These are phyloP conservation scores for Sphaerostilbella broomeana DNA, from an alignment of 2,329 filamentous ascomycete species.

Conservation along the genomic window DNA sequence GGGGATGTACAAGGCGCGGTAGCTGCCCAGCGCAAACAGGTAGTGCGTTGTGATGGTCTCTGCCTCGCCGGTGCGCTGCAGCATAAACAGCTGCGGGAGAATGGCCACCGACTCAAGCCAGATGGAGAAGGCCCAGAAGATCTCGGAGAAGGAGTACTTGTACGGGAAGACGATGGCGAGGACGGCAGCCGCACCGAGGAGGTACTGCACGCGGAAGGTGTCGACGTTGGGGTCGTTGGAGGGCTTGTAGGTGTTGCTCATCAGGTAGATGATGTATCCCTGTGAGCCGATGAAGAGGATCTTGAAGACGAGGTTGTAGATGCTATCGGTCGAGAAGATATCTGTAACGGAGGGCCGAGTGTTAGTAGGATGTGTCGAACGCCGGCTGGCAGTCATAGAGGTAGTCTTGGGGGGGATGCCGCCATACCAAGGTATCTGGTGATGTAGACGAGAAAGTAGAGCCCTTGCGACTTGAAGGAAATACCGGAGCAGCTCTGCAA, in stretches of 20 bases:
- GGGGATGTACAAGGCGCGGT: constrained; percentile 92
- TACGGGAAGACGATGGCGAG: constrained; percentile 80
- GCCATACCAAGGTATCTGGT: constrained; percentile 80
- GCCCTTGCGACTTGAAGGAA: constrained; percentile 96
- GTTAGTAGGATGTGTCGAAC: no score
- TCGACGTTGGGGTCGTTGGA: constrained; percentile 96
- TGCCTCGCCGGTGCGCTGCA: constrained; percentile 93
- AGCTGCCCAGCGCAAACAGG: constrained; percentile 84
- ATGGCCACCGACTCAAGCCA: constrained; percentile 98
- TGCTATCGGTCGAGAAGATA: constrained; percentile 73
- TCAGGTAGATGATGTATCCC: constrained; percentile 93
- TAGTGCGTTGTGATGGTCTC: constrained; percentile 99
- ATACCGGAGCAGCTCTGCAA: constrained; percentile 96
- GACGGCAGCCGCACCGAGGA: constrained; percentile 72
- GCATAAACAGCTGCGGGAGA: constrained; percentile 94
- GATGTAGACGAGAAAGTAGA: constrained; percentile 90
- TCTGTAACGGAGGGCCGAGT: constrained; percentile 43
- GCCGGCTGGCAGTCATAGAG: no score
- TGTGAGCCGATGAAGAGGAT: constrained; percentile 87
- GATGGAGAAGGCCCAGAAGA: constrained; percentile 95
- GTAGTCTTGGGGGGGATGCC: no score
- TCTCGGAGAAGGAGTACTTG: constrained; percentile 74
- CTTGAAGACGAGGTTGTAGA: constrained; percentile 95
- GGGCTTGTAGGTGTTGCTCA: constrained; percentile 95
- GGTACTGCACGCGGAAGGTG: constrained; percentile 94